Evolutionary conservation across 1,139 yeast genomes (phyloP).

Genomic region (Blastobotrys arbuscula): DNA sequence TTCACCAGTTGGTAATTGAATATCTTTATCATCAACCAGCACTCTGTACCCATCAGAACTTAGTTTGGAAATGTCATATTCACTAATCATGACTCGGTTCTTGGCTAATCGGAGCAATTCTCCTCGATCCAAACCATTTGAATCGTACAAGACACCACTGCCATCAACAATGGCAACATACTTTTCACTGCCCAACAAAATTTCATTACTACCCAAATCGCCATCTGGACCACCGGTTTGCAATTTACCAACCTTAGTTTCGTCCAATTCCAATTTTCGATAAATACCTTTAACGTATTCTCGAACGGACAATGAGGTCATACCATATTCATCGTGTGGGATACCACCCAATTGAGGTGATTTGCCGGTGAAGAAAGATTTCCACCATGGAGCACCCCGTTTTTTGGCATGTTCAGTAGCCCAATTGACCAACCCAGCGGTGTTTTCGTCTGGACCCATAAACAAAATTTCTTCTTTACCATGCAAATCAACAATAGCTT

Average conservation of each 20-base stretch:
- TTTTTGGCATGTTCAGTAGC: constrained; percentile 92
- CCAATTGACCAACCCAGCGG: constrained; percentile 95
- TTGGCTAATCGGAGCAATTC: constrained; percentile 79
- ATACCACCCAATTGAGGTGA: constrained; percentile 91
- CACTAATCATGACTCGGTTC: constrained; percentile 67
- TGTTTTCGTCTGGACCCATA: constrained; percentile 98
- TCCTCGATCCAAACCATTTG: constrained; percentile 73
- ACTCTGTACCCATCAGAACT: constrained; percentile 75
- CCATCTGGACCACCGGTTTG: constrained; percentile 99
- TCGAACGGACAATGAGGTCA: constrained; percentile 94
- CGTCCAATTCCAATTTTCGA: constrained; percentile 61
- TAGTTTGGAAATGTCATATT: constrained; percentile 61
- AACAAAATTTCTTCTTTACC: constrained; percentile 82
- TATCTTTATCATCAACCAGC: constrained; percentile 79
- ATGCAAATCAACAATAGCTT: constrained; percentile 77
- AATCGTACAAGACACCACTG: constrained; percentile 90
- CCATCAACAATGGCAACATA: constrained; percentile 94
- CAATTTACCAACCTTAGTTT: constrained; percentile 63
- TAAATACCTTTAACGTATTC: constrained; percentile 87
- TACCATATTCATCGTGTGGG: constrained; percentile 97
- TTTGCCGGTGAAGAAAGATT: constrained; percentile 96
- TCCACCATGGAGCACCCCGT: constrained; percentile 99
- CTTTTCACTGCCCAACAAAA: constrained; percentile 74
- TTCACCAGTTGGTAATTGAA: constrained; percentile 70
- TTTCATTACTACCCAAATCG: constrained; percentile 94